A percentile compares a stretch with the other conserved stretches of the same genome.
These are phyloP conservation scores for Xanthoconium stramineum DNA, from an alignment of 768 basidiomycete species.

Conservation along the genomic window DNA sequence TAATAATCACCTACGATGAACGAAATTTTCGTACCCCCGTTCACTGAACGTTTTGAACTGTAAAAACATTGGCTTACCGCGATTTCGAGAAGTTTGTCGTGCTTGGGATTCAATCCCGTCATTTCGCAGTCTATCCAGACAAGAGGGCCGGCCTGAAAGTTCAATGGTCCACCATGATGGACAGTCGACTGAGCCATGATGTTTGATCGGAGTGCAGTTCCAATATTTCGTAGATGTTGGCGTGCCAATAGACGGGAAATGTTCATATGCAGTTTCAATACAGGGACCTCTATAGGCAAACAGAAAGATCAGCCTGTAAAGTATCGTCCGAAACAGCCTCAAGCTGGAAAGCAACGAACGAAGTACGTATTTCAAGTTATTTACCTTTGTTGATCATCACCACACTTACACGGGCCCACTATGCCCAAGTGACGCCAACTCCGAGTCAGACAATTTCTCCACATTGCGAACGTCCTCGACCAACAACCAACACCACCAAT, in stretches of 20 bases:
- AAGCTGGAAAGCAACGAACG: too few relatives aligned
- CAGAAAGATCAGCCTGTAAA: too few relatives aligned
- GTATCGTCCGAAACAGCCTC: too few relatives aligned
- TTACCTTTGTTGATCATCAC: too few relatives aligned
- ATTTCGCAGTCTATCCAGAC: conserved; percentile 87
- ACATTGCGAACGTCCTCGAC: too few relatives aligned
- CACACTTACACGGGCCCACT: too few relatives aligned
- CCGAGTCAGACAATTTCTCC: too few relatives aligned
- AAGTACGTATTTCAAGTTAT: too few relatives aligned
- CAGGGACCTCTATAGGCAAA: too few relatives aligned
- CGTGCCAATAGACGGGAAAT: not conserved
- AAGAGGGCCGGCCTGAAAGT: conserved; percentile 14
- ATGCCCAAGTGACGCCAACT: too few relatives aligned
- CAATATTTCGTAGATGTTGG: not conserved
- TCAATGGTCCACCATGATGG: not conserved
- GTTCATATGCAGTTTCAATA: conserved; percentile 5
- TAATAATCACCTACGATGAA: conserved; percentile 68
- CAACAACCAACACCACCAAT: too few relatives aligned
- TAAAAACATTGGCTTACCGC: conserved; percentile 38
- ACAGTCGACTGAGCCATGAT: conserved; percentile 1
- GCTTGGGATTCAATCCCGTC: conserved; percentile 68
- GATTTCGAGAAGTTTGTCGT: conserved; percentile 77
- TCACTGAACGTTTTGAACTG: too few relatives aligned
- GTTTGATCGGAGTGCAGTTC: not conserved
- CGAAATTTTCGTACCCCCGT: not conserved